phyloP scores from a whole-genome alignment of 2,329 filamentous ascomycete genomes.

The Aureobasidium uvarum region DNA sequence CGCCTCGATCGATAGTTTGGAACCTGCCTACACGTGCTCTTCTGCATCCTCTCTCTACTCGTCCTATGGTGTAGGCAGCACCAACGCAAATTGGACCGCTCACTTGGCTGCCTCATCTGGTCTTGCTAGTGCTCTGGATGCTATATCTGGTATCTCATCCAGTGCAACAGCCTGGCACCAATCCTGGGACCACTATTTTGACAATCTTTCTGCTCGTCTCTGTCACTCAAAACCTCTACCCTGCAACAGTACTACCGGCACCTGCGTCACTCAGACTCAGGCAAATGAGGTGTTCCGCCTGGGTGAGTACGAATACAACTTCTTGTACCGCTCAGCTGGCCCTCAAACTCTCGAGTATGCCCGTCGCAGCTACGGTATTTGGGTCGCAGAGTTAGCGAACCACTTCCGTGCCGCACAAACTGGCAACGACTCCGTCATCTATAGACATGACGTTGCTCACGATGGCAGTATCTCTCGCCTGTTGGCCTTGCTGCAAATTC shows the following conservation, averaged over 20 bases:
- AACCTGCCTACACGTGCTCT: conserved; percentile 68
- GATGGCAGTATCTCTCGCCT: conserved; percentile 70
- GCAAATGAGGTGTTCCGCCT: conserved; percentile 71
- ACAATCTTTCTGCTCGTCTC: conserved; percentile 75
- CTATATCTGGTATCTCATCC: conserved; percentile 62
- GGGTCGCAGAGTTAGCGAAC: conserved; percentile 66
- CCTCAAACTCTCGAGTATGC: conserved; percentile 61
- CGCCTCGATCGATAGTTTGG: conserved; percentile 65
- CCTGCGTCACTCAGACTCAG: conserved; percentile 61
- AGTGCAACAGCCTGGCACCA: conserved; percentile 63
- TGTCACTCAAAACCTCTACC: conserved; percentile 73
- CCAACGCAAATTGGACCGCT: conserved; percentile 56
- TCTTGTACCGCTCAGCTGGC: conserved; percentile 66
- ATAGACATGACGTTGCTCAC: conserved; percentile 76
- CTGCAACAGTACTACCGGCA: conserved; percentile 57
- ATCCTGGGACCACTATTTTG: conserved; percentile 78
- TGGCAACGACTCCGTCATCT: conserved; percentile 45
- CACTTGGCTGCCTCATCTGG: conserved; percentile 59
- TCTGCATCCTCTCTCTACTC: conserved; percentile 49
- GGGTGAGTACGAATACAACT: conserved; percentile 78
- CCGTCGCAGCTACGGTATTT: conserved; percentile 65
- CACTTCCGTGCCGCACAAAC: conserved; percentile 55
- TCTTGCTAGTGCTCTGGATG: conserved; percentile 62
- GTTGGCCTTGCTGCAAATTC: conserved; percentile 67
- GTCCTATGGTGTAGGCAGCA: conserved; percentile 48